phyloP scores from a whole-genome alignment of 345 rosid genomes.

The Punica granatum region DNA sequence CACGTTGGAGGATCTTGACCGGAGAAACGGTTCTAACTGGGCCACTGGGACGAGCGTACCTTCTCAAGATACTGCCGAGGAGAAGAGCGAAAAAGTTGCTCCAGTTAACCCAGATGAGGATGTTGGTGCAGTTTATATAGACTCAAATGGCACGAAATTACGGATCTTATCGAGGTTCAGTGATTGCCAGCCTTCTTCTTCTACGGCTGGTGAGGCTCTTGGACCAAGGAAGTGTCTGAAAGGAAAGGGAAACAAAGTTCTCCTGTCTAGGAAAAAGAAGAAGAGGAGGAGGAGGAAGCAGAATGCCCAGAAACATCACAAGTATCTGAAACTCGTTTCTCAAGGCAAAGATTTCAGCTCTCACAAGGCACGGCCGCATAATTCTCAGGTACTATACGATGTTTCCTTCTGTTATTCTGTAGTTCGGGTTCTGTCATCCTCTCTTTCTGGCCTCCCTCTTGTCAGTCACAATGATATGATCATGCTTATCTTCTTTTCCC shows the following conservation, averaged over 20 bases:
- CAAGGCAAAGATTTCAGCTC: constrained; percentile 40
- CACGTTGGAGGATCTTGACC: constrained; percentile 88
- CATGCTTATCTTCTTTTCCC: not conserved
- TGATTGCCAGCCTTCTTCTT: constrained; percentile 20
- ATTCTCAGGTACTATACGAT: constrained; percentile 41
- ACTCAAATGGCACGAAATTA: constrained; percentile 76
- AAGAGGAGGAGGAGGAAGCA: constrained; percentile 42
- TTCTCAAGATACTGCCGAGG: constrained; percentile 30
- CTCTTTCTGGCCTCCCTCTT: not conserved
- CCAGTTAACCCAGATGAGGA: constrained; percentile 38
- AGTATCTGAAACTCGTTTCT: constrained; percentile 44
- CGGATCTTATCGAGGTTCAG: constrained; percentile 66
- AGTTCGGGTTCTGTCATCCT: not conserved
- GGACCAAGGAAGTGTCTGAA: constrained; percentile 31
- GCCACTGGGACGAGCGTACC: constrained; percentile 38
- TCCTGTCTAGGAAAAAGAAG: constrained; percentile 43
- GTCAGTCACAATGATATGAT: not conserved
- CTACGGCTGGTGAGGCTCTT: constrained; percentile 25
- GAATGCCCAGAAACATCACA: constrained; percentile 35
- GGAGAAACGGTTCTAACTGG: constrained; percentile 77
- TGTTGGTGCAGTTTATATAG: constrained; percentile 83
- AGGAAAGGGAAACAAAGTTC: constrained; percentile 31
- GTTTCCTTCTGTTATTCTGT: constrained; percentile 13
- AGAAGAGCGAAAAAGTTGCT: constrained; percentile 27
- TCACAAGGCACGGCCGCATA: constrained; percentile 24